Evolutionary conservation across 306 rosid genomes (phyloP).

Genomic region (Geum urbanum): DNA sequence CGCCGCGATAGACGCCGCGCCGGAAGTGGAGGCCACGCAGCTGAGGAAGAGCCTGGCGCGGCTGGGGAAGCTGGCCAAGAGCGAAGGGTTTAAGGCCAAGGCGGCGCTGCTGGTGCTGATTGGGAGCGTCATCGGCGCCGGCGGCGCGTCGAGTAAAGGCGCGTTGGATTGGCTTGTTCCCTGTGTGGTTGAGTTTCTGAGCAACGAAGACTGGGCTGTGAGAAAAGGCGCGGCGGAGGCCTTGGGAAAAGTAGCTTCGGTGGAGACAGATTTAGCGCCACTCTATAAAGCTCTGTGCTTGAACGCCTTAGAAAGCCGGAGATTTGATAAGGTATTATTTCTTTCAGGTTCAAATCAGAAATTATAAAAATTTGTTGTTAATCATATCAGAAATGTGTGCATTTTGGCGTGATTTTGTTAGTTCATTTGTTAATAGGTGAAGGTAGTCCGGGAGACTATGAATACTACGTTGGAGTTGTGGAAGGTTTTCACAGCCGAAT

Average conservation of each 20-base stretch:
- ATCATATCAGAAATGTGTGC: not conserved
- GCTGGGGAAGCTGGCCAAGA: constrained; percentile 75
- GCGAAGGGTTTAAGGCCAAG: constrained; percentile 71
- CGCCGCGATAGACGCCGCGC: constrained; percentile 77
- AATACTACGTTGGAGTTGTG: constrained; percentile 71
- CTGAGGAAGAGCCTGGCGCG: constrained; percentile 55
- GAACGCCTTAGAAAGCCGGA: constrained; percentile 71
- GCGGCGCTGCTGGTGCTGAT: constrained; percentile 67
- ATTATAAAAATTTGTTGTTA: no score
- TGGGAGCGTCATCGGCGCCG: constrained; percentile 62
- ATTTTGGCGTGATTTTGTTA: not conserved
- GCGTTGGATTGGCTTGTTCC: constrained; percentile 83
- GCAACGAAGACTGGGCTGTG: constrained; percentile 84
- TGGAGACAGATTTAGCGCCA: constrained; percentile 58
- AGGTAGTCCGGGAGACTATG: constrained; percentile 88
- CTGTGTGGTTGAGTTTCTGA: constrained; percentile 56
- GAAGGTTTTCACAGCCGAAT: constrained; percentile 53
- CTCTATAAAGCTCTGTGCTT: constrained; percentile 54
- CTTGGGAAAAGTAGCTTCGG: constrained; percentile 60
- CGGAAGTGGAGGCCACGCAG: constrained; percentile 55
- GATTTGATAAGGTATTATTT: constrained; percentile 74
- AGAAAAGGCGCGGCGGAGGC: constrained; percentile 91
- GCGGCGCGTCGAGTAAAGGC: constrained; percentile 68
- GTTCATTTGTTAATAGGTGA: constrained; percentile 50
- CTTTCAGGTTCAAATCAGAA: no score